Base-by-base conservation (phyloP, 2,329 filamentous ascomycete genomes). In the Biscogniauxia marginata region DNA sequence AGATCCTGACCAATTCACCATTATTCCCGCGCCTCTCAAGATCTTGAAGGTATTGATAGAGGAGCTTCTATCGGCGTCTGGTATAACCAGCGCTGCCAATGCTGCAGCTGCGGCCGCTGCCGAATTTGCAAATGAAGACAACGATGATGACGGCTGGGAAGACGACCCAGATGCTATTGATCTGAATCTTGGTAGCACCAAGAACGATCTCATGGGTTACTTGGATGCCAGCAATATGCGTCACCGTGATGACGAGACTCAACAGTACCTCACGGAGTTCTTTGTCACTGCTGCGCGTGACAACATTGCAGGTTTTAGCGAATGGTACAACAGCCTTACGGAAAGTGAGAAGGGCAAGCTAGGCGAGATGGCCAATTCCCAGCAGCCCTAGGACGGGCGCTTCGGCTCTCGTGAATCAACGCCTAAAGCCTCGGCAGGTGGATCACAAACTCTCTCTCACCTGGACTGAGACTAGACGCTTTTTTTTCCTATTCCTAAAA, bases 41-140 rank as follows among this genome's bases (percentile, higher is more conserved):
- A 97, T 99, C 58, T 77, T 98, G 74, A 99, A 99, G 78, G 88
- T 98, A 3, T 84, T 99, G 7, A 88, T 98, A 48, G 91, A 96
- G 69, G 95, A 99, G 75, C 84, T 99, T 3, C 80, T 90, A 5
- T 91, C 90, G 0, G 91, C 92, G 1, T 87, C 90, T 4, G 91
- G 90, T 21, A 75, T 76, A n/a, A 75, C 79, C 57, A 77, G 77
- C 49, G 82, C 85, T 50, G 79, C 86, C 1, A 83, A 84, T 1
- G 84, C 84, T 0, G 87, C 85, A 0, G 82, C 84, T 0, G 84
- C 84, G 0, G 78, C 83, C 2, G 80, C 83, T 5, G 82, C 81
- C 2, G 80, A 84, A 24, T 79, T 82, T 46, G 73, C 71, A 21
- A 76, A 77, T 24, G 88, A 86, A 53, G 86, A 88, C 21, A 86